phyloP scores from a whole-genome alignment of 1,284 basidiomycete genomes.

The Chalciporus sp. region DNA sequence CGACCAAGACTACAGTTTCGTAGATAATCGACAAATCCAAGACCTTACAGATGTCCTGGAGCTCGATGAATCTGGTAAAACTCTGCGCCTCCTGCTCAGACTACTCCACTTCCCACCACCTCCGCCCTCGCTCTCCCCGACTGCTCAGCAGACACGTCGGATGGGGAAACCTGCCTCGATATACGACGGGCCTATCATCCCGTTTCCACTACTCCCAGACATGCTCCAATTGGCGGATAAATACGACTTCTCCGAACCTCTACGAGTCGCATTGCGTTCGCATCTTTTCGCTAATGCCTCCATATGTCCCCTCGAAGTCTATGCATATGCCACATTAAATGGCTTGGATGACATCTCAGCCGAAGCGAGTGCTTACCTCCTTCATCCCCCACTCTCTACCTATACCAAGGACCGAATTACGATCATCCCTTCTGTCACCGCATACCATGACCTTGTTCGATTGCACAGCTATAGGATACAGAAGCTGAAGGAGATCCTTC shows the following conservation, averaged over 20 bases:
- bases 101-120: constrained; percentile 53
- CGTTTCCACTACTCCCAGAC: constrained; percentile 58
- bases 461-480: constrained; percentile 57
- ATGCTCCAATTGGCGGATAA: constrained; percentile 63
- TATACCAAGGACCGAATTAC: constrained; percentile 56
- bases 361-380: constrained; percentile 56
- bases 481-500: constrained; percentile 49
- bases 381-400: constrained; percentile 50
- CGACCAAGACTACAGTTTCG: constrained; percentile 35
- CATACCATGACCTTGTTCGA: constrained; percentile 60
- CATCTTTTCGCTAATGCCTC: constrained; percentile 61
- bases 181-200: constrained; percentile 47
- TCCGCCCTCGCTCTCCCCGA: constrained; percentile 36
- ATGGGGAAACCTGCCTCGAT: constrained; percentile 37
- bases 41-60: constrained; percentile 42
- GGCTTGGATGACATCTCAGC: constrained; percentile 49
- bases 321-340: constrained; percentile 51
- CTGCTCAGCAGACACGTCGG: constrained; percentile 28
- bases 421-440: constrained; percentile 53
- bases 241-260: constrained; percentile 51
- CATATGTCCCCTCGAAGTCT: constrained; percentile 54
- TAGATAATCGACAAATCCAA: constrained; percentile 14
- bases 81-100: constrained; percentile 50
- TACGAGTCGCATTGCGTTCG: constrained; percentile 42
- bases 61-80: constrained; percentile 50